Conservation (phyloP, 2,329 filamentous ascomycete species). For the Neofusicoccum ribis region DNA sequence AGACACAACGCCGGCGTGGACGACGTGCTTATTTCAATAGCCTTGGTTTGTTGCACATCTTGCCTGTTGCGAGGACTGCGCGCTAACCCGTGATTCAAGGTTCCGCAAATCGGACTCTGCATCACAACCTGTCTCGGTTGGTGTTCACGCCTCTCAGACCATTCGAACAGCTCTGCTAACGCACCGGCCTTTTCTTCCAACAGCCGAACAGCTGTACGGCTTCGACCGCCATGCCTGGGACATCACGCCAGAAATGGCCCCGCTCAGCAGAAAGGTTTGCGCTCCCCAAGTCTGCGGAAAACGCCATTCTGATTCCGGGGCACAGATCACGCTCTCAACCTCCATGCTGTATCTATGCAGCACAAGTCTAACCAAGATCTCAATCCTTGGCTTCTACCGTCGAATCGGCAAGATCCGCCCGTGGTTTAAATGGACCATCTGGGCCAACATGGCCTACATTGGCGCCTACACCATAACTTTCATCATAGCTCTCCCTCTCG, state of each 20-base stretch:
- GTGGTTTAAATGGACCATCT: slow-evolving; percentile 40
- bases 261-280: neutral
- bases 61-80: neutral
- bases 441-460: slow-evolving; percentile 41
- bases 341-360: slow-evolving; percentile 31
- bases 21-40: slow-evolving; percentile 2
- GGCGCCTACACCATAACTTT: slow-evolving; percentile 41
- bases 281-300: neutral
- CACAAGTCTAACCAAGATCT: slow-evolving; percentile 34
- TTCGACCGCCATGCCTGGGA: slow-evolving; percentile 19
- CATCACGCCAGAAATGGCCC: neutral
- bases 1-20: slow-evolving; percentile 5
- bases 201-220: slow-evolving; percentile 5
- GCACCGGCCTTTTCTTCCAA: neutral
- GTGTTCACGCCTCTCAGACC: neutral
- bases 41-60: neutral
- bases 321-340: slow-evolving; percentile 26
- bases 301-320: neutral
- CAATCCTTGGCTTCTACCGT: slow-evolving; percentile 44
- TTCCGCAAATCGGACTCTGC: neutral
- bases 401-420: slow-evolving; percentile 36
- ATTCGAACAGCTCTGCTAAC: neutral
- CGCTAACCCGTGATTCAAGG: neutral
- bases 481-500: slow-evolving; percentile 36
- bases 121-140: neutral